Base-by-base conservation (phyloP, 805 yeast species). In the Lipomyces oligophaga region DNA sequence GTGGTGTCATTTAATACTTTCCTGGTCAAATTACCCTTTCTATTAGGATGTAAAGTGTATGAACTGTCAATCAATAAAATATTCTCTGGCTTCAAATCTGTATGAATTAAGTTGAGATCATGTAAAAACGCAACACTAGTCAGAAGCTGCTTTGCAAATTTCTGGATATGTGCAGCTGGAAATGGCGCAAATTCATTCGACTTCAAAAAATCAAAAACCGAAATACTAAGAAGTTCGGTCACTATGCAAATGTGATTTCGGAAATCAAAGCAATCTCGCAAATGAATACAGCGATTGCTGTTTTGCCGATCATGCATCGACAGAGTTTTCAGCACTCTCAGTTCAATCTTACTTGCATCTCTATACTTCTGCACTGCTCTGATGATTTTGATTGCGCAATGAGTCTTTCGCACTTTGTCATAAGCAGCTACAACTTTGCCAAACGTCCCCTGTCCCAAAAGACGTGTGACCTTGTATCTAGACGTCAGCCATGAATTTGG, bases 51-150 rank as follows among this genome's bases (percentile, higher is more conserved):
- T 38, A 72, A 67, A 11, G 55, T 58, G 47, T 62, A 77, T 0
- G 75, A 64, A 58, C 73, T 78, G 58, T 79, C 77, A 47, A 77
- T 76, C 27, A 88, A 70, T 27, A 93, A 66, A 34, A 93, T 84
- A 63, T 93, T 93, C 65, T 93, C 99, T 1, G 99, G 99, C 67
- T 93, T 93, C 57, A 93, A 73, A 65, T 93, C 99, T 0, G 99
- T 93, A 67, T 93, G 99, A 34, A 93, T 86, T 39, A 93, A 74
- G 43, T 83, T 85, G 63, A 93, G 71, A 60, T 86, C 95, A 65
- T 93, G 99, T 52, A 93, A 70, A 60, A 84, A 90, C 1, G 93
- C 84, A 32, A 90, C 94, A 0, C 93, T 82, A 54, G 88, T 73
- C 19, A 93, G 72, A 47, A 93, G 67, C 67, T 93, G 99, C 62